phyloP scores from a whole-genome alignment of 805 yeast genomes.

The Candida corydali region DNA sequence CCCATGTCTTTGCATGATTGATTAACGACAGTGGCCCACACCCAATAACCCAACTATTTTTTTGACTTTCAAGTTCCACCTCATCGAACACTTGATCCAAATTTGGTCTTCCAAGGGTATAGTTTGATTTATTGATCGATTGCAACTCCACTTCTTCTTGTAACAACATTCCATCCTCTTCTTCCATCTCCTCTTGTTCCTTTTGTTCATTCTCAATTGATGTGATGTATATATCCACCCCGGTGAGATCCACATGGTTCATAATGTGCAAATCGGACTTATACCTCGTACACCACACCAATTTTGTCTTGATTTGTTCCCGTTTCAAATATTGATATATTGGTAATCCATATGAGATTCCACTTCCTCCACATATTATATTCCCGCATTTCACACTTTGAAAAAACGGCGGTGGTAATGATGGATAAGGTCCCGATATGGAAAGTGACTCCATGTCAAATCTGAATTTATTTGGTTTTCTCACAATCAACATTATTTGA shows the following conservation, averaged over 20 bases:
- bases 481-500: constrained; percentile 41
- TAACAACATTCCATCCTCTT: constrained; percentile 19
- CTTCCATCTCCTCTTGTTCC: constrained; percentile 8
- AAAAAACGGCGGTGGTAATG: constrained; percentile 43
- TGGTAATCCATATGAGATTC: constrained; percentile 62
- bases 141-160: constrained; percentile 18
- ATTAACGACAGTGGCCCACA: constrained; percentile 55
- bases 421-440: constrained; percentile 34
- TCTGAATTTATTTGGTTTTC: constrained; percentile 27
- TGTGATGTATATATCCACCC: constrained; percentile 41
- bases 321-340: constrained; percentile 38
- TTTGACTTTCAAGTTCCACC: constrained; percentile 30
- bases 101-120: constrained; percentile 38
- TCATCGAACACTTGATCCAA: constrained; percentile 29
- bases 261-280: constrained; percentile 46
- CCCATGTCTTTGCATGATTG: constrained; percentile 34
- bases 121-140: constrained; percentile 1
- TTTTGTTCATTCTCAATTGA: constrained; percentile 5
- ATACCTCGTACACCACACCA: constrained; percentile 54
- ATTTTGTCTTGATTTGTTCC: constrained; percentile 21
- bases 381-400: constrained; percentile 46
- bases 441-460: constrained; percentile 12
- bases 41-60: constrained; percentile 47
- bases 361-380: constrained; percentile 70
- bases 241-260: constrained; percentile 23